These are phyloP conservation scores for Coemansia sp. DNA, from an alignment of 192 early-diverging fungal species.

Conservation along the genomic window DNA sequence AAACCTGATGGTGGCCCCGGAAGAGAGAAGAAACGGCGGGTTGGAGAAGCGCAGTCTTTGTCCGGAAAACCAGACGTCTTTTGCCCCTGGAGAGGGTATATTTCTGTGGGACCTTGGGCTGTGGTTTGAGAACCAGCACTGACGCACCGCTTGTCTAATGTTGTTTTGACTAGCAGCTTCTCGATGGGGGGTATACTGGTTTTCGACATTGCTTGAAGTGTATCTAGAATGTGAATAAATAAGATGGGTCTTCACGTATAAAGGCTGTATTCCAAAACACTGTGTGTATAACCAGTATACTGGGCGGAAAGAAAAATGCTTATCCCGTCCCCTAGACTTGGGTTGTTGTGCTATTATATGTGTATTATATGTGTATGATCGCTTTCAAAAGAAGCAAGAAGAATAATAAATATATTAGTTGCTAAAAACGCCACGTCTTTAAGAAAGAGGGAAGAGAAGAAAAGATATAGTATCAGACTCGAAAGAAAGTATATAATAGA, in stretches of 20 bases:
- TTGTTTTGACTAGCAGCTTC: not conserved
- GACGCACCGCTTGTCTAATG: not conserved
- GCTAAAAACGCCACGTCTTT: too few relatives aligned
- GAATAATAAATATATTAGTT: not conserved
- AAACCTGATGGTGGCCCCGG: constrained; percentile 28
- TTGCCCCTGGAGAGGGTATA: not conserved
- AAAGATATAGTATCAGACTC: not conserved
- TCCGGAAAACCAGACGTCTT: not conserved
- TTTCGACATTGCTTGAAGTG: not conserved
- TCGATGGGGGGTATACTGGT: not conserved
- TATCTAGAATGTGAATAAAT: too few relatives aligned
- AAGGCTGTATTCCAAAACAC: not conserved
- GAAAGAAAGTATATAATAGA: not conserved
- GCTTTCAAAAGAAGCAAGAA: not conserved
- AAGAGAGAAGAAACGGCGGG: constrained; percentile 20
- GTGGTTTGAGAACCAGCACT: not conserved
- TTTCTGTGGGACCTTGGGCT: not conserved
- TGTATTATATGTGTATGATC: not conserved
- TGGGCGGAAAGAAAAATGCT: not conserved
- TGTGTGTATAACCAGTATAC: not conserved
- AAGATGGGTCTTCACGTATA: not conserved
- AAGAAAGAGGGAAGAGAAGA: not conserved
- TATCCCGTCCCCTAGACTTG: not conserved
- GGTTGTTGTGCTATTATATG: not conserved
- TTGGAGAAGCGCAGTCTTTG: constrained; percentile 4